Base-by-base conservation (phyloP, 257 asterid species). In the Osmanthus fragrans region DNA sequence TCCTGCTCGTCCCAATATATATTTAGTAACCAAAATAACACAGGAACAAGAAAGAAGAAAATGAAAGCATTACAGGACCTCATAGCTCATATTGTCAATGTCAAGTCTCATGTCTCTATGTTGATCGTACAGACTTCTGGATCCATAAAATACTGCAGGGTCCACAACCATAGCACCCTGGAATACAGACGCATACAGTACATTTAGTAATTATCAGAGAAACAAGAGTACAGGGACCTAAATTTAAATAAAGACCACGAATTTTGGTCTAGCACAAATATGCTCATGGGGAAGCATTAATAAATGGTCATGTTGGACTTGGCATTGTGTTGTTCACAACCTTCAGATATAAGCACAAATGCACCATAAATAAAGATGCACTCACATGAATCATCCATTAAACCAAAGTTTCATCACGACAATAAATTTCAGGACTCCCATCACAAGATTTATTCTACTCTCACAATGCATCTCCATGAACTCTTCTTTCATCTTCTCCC, bases 41-140 rank as follows among this genome's bases (percentile, higher is more conserved):
- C 11, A 1, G 40, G 27, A 73, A 56, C 56, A 7, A 25, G 10
- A 34, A 77, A 36, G 56, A 18, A 49, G 51, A 54, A 54, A 45
- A 54, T 70, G 7, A 69, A 36, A 71, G 79, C 37, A 54, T 23
- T 21, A 60, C 68, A 23, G 23, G 66, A 93, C 97, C 98, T 93
- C 98, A 66, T 93, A 93, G 86, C 91, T 85, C 98, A 93, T 90
- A 70, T 85, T 83, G 80, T 93, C 98, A 8, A 90, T 81, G 83
- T 91, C 98, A 40, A 93, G 94, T 80, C 93, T 87, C 98, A 93
- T 84, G 77, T 88, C 93, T 84, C 92, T 86, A 77, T 93, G 94
- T 75, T 89, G 96, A 86, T 93, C 97, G 65, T 85, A 40, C 65
- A 76, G 72, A 74, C 81, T 73, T 87, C 97, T 79, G 72, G 92